These are phyloP conservation scores for Mycosphaerella sp. DNA, from an alignment of 2,329 filamentous ascomycete species.

Conservation along the genomic window DNA sequence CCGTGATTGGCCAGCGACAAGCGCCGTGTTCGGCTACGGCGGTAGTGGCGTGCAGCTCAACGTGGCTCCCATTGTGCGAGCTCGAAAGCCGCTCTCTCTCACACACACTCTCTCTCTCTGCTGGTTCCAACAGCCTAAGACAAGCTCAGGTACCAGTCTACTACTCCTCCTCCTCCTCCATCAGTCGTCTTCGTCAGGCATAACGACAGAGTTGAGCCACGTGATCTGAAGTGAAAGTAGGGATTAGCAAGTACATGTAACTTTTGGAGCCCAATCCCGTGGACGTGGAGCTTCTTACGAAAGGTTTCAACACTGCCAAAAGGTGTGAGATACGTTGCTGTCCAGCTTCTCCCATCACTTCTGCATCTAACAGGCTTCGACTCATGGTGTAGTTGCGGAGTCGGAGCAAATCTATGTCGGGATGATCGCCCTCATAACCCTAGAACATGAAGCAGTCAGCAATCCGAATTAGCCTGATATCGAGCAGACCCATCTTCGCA, in stretches of 20 bases:
- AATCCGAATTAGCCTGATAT: neutral
- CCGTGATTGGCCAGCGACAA: neutral
- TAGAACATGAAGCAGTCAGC: constrained; percentile 33
- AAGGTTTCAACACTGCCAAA: constrained; percentile 64
- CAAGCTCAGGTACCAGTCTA: too few relatives aligned
- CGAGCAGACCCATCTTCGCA: too few relatives aligned
- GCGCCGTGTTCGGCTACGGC: neutral
- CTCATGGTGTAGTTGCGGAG: constrained; percentile 72
- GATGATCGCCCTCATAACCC: constrained; percentile 68
- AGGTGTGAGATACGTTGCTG: constrained; percentile 60
- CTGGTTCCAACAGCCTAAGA: too few relatives aligned
- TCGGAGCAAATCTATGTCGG: constrained; percentile 73
- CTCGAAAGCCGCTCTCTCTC: too few relatives aligned
- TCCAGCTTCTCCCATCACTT: constrained; percentile 56
- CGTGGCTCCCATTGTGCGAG: constrained; percentile 1
- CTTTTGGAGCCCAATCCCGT: too few relatives aligned
- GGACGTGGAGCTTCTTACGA: constrained; percentile 54
- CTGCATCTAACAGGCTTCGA: constrained; percentile 57
- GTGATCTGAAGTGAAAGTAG: too few relatives aligned
- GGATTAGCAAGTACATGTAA: too few relatives aligned
- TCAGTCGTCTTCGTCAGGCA: too few relatives aligned
- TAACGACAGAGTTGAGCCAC: too few relatives aligned
- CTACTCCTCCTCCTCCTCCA: too few relatives aligned
- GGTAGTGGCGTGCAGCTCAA: constrained; percentile 3
- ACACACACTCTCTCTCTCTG: too few relatives aligned